Evolutionary conservation across 768 basidiomycete genomes (phyloP).

Genomic region (Russula vinacea): DNA sequence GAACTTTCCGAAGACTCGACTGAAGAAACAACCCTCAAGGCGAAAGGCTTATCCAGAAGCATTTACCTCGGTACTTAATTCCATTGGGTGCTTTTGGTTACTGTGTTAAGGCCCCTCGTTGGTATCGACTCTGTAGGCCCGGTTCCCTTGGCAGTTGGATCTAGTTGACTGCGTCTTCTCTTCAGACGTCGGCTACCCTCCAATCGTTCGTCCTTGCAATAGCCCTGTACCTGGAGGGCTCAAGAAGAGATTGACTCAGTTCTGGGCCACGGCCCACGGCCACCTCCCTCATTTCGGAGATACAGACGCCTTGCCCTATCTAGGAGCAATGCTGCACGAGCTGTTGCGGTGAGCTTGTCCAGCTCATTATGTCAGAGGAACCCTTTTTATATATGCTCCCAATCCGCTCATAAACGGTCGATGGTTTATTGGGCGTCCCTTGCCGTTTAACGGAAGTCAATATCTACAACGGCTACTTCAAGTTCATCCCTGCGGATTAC

Average conservation of each 20-base stretch:
- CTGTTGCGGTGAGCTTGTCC: conserved; percentile 22
- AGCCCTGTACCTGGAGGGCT: conserved; percentile 35
- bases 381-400: neutral
- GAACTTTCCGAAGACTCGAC: conserved; percentile 13
- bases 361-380: conserved; percentile 5
- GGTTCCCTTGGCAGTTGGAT: neutral
- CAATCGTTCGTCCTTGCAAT: conserved; percentile 36
- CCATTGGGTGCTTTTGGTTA: neutral
- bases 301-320: conserved; percentile 16
- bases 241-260: conserved; percentile 36
- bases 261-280: conserved; percentile 6
- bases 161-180: neutral
- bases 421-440: conserved; percentile 4
- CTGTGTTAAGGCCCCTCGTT: neutral
- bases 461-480: conserved; percentile 22
- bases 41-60: conserved; percentile 10
- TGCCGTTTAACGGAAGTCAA: conserved; percentile 10
- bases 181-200: conserved; percentile 24
- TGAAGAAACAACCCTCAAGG: conserved; percentile 15
- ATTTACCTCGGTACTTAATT: conserved; percentile 9
- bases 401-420: neutral
- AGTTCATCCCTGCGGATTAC: conserved; percentile 10
- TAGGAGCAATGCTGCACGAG: conserved; percentile 23
- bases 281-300: conserved; percentile 18
- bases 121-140: conserved; percentile 20